Evolutionary conservation across 1,284 basidiomycete species (phyloP).

Genomic region (Microbotryum saponariae): DNA sequence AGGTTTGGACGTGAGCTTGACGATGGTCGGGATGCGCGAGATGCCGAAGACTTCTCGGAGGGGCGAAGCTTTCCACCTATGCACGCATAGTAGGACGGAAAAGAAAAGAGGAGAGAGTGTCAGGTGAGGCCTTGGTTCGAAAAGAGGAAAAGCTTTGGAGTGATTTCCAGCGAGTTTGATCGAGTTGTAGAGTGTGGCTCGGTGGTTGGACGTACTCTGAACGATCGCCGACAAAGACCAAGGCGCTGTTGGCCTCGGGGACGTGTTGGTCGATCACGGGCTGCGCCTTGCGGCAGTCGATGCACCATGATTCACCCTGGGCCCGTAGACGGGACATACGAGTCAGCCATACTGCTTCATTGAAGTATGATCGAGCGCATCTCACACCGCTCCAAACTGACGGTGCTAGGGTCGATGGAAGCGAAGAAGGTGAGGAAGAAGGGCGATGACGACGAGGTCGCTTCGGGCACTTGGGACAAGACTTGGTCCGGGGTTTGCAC

Average conservation of each 20-base stretch:
- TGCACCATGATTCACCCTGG: slow-evolving; percentile 44
- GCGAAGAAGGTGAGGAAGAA: slow-evolving; percentile 44
- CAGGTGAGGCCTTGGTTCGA: not conserved
- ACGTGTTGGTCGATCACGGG: slow-evolving; percentile 56
- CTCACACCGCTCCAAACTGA: no score
- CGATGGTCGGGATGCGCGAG: slow-evolving; percentile 60
- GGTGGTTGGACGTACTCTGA: slow-evolving; percentile 44
- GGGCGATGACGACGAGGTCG: slow-evolving; percentile 36
- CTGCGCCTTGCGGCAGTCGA: slow-evolving; percentile 37
- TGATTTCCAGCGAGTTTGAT: slow-evolving; percentile 37
- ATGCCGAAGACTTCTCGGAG: slow-evolving; percentile 64
- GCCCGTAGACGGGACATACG: no score
- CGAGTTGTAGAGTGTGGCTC: not conserved
- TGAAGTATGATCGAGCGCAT: no score
- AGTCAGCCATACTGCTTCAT: no score
- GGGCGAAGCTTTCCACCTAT: slow-evolving; percentile 58
- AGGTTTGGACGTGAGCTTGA: slow-evolving; percentile 43
- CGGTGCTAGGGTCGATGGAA: slow-evolving; percentile 37
- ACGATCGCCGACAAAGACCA: slow-evolving; percentile 66
- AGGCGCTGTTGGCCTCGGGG: slow-evolving; percentile 51
- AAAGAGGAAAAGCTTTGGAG: no score
- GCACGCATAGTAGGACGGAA: not conserved
- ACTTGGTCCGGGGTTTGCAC: slow-evolving; percentile 9
- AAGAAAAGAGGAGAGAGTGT: not conserved
- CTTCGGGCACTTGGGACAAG: slow-evolving; percentile 8